Evolutionary conservation across 192 early-diverging fungal genomes (phyloP).

Genomic region (Haplosporangium gracile): DNA sequence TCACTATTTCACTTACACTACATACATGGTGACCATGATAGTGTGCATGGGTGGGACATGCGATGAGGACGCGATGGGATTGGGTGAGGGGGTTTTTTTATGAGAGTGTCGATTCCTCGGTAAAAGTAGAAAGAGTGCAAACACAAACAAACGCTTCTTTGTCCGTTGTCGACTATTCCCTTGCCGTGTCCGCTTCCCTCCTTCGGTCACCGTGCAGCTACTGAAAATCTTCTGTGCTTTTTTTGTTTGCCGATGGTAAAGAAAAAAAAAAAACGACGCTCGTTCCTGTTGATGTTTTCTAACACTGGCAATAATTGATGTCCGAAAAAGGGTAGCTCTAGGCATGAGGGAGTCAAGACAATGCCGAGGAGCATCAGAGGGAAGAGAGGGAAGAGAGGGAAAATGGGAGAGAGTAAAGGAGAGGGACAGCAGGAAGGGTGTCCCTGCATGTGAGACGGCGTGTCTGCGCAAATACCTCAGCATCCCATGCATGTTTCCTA

Average conservation of each 20-base stretch:
- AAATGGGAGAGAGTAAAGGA: not conserved
- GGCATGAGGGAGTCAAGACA: not conserved
- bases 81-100: not conserved
- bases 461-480: not conserved
- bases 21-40: not conserved
- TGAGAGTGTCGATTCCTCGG: not conserved
- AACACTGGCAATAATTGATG: not conserved
- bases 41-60: not conserved
- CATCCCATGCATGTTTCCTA: not conserved
- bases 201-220: too few species aligned
- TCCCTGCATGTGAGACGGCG: not conserved
- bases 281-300: not conserved
- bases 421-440: not conserved
- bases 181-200: too few species aligned
- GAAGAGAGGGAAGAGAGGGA: not conserved
- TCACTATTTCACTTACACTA: not conserved
- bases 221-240: not conserved
- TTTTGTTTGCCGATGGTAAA: not conserved
- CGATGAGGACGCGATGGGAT: not conserved
- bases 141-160: not conserved
- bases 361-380: not conserved
- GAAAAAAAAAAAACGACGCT: not conserved
- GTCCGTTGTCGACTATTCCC: not conserved
- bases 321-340: not conserved
- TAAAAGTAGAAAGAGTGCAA: not conserved